A percentile compares a stretch with the other conserved stretches of the same genome.
Conservation (phyloP, 2,329 filamentous ascomycete genomes). For the Aspergillus floridensis region DNA sequence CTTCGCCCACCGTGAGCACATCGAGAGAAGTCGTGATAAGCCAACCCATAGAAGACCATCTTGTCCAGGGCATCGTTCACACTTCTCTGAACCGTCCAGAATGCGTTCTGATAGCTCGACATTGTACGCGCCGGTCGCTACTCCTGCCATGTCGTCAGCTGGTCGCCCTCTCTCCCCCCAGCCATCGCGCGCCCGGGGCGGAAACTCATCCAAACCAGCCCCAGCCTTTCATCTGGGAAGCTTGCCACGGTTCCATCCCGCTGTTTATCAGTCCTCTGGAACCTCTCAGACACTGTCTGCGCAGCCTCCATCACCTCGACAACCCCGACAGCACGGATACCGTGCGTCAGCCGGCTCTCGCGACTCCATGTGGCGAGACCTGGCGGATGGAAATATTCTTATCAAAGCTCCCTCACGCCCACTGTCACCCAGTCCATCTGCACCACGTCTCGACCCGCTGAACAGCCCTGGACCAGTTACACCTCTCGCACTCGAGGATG, state of each 20-base stretch:
- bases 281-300: constrained; percentile 21
- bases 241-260: constrained; percentile 48
- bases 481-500: constrained; percentile 42
- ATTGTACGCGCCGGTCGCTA: constrained; percentile 31
- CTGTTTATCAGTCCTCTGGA: constrained; percentile 40
- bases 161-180: constrained; percentile 36
- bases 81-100: constrained; percentile 16
- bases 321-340: constrained; percentile 31
- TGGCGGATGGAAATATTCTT: constrained; percentile 36
- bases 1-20: constrained; percentile 31
- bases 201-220: constrained; percentile 35
- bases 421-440: constrained; percentile 37
- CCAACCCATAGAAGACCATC: constrained; percentile 11
- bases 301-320: constrained; percentile 35
- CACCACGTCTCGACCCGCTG: constrained; percentile 45
- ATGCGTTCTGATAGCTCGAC: constrained; percentile 35
- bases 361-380: constrained; percentile 41
- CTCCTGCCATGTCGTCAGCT: constrained; percentile 35
- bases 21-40: constrained; percentile 19
- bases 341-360: constrained; percentile 36
- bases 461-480: constrained; percentile 48
- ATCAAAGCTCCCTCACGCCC: constrained; percentile 29
- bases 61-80: constrained; percentile 17
- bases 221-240: constrained; percentile 40
- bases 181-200: constrained; percentile 30